Conservation (phyloP, 495 filamentous ascomycete genomes). For the Penicillium daleae region DNA sequence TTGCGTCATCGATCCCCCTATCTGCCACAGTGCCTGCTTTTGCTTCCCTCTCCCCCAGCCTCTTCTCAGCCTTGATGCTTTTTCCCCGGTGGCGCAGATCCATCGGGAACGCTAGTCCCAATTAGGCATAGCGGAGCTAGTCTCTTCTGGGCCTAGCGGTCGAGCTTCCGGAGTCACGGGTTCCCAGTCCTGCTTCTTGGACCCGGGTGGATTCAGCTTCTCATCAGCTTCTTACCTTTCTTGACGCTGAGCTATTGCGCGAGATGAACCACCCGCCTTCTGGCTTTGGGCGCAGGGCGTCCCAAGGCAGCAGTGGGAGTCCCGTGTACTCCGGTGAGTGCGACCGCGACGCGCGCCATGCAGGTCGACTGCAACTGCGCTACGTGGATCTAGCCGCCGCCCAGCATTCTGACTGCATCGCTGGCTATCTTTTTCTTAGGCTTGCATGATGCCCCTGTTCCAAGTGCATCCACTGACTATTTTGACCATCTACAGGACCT, state of each 20-base stretch:
- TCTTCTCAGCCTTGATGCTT: conserved; percentile 23
- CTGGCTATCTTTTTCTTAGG: neutral
- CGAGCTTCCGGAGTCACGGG: conserved; percentile 51
- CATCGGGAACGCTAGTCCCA: conserved; percentile 46
- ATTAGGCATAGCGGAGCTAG: conserved; percentile 28
- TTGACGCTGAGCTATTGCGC: conserved; percentile 22
- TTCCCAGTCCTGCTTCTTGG: conserved; percentile 29
- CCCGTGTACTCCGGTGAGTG: conserved; percentile 45
- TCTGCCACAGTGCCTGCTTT: neutral
- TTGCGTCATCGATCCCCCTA: neutral
- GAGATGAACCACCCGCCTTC: conserved; percentile 41
- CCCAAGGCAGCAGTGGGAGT: conserved; percentile 43
- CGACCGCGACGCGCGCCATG: conserved; percentile 16
- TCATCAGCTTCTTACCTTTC: conserved; percentile 15
- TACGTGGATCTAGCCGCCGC: conserved; percentile 14
- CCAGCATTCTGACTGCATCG: conserved; percentile 9
- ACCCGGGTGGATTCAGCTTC: conserved; percentile 21
- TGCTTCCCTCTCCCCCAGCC: neutral
- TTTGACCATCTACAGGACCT: conserved; percentile 26
- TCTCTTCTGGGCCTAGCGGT: conserved; percentile 35
- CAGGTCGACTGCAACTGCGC: conserved; percentile 17
- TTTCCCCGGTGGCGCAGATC: conserved; percentile 44
- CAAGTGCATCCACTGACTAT: neutral
- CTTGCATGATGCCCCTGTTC: neutral
- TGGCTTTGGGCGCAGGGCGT: conserved; percentile 39